Evolutionary conservation across 257 asterid genomes (phyloP).

Genomic region (Capsicum pubescens): DNA sequence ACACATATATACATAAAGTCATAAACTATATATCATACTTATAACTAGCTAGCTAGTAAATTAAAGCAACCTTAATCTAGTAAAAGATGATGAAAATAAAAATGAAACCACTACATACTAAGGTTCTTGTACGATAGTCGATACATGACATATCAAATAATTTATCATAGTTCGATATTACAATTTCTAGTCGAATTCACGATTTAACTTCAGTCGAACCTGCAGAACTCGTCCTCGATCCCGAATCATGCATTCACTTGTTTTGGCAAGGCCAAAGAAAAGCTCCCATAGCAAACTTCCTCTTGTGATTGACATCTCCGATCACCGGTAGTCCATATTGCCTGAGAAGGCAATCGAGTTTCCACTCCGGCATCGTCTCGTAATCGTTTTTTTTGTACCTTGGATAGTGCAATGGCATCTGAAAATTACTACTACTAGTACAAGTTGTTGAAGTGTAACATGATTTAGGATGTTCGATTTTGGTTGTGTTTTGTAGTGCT

Average conservation of each 20-base stretch:
- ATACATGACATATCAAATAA: neutral
- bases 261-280: conserved; percentile 42
- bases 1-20: neutral
- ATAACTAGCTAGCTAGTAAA: neutral
- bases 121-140: neutral
- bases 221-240: neutral
- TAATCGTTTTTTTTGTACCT: conserved; percentile 40
- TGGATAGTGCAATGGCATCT: conserved; percentile 26
- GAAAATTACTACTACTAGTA: conserved; percentile 8
- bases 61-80: neutral
- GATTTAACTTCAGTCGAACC: neutral
- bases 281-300: conserved; percentile 45
- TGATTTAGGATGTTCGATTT: neutral
- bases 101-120: neutral
- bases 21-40: no score
- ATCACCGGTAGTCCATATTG: conserved; percentile 35
- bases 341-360: conserved; percentile 36
- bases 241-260: neutral
- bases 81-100: neutral
- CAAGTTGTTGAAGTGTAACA: conserved; percentile 25
- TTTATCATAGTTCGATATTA: neutral
- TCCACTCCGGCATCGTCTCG: conserved; percentile 38
- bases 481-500: neutral
- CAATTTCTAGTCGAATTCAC: neutral
- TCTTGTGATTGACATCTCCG: conserved; percentile 35